Percentiles rank a stretch among this genome's conserved stretches.
These are phyloP conservation scores for Cytospora chrysosperma DNA, from an alignment of 2,329 filamentous ascomycete species.

Conservation along the genomic window DNA sequence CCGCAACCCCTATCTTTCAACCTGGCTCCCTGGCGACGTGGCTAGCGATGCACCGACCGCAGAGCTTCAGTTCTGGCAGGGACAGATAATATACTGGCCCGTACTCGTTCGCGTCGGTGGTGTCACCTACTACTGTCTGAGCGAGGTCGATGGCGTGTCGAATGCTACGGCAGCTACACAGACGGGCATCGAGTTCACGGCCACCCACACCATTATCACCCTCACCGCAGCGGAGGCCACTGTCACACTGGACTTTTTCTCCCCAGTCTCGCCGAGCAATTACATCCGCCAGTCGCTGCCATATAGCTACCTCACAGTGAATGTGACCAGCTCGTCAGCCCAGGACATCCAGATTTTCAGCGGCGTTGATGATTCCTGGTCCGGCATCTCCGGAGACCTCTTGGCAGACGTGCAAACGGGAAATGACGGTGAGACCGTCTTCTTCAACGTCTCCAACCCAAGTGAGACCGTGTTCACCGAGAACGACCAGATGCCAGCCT, in stretches of 20 bases:
- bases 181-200: slow-evolving; percentile 31
- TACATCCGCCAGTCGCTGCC: slow-evolving; percentile 36
- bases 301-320: slow-evolving; percentile 35
- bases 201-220: slow-evolving; percentile 33
- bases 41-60: slow-evolving; percentile 29
- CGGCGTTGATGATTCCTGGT: slow-evolving; percentile 37
- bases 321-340: slow-evolving; percentile 18
- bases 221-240: slow-evolving; percentile 29
- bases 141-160: slow-evolving; percentile 27
- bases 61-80: slow-evolving; percentile 35
- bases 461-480: slow-evolving; percentile 11
- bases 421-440: neutral
- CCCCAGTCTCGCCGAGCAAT: slow-evolving; percentile 34
- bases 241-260: slow-evolving; percentile 37
- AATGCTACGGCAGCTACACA: slow-evolving; percentile 26
- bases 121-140: slow-evolving; percentile 33
- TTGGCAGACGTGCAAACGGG: neutral
- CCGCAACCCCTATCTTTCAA: slow-evolving; percentile 34
- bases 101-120: slow-evolving; percentile 34
- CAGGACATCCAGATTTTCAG: slow-evolving; percentile 33
- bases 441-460: slow-evolving; percentile 22
- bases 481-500: slow-evolving; percentile 20
- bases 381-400: slow-evolving; percentile 24
- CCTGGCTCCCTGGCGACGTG: slow-evolving; percentile 35
- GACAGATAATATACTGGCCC: slow-evolving; percentile 34